A percentile compares a stretch with the other conserved stretches of the same genome.
These are phyloP conservation scores for Cercospora zeae-maydis DNA, from an alignment of 2,329 filamentous ascomycete species.

Conservation along the genomic window DNA sequence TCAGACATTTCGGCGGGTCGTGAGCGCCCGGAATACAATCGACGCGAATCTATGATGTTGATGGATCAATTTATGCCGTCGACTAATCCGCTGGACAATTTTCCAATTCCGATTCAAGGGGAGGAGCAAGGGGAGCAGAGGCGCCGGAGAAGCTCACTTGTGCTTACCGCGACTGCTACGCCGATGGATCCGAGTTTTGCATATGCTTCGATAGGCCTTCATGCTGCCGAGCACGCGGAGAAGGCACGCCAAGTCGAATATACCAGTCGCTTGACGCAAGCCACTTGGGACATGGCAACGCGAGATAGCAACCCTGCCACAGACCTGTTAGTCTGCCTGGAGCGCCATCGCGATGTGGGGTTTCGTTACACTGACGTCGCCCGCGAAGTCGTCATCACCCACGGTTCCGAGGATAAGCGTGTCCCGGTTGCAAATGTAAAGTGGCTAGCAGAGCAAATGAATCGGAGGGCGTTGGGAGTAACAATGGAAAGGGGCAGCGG, in stretches of 20 bases:
- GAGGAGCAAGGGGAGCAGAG: slow-evolving; percentile 27
- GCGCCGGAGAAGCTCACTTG: slow-evolving; percentile 26
- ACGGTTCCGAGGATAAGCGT: slow-evolving; percentile 82
- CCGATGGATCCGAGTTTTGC: slow-evolving; percentile 45
- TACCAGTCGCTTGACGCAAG: slow-evolving; percentile 80
- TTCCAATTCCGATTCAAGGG: slow-evolving; percentile 26
- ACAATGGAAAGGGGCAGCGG: slow-evolving; percentile 1
- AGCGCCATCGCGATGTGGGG: slow-evolving; percentile 84
- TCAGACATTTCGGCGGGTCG: slow-evolving; percentile 26
- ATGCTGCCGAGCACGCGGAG: slow-evolving; percentile 60
- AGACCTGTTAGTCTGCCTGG: slow-evolving; percentile 86
- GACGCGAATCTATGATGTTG: slow-evolving; percentile 47
- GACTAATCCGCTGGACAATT: slow-evolving; percentile 33
- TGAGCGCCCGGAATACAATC: slow-evolving; percentile 33
- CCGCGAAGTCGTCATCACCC: slow-evolving; percentile 85
- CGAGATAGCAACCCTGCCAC: slow-evolving; percentile 89
- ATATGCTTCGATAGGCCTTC: slow-evolving; percentile 33
- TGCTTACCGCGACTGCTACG: slow-evolving; percentile 33
- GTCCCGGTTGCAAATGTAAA: slow-evolving; percentile 93
- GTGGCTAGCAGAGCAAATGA: slow-evolving; percentile 94
- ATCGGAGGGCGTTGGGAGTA: slow-evolving; percentile 26
- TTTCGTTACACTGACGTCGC: slow-evolving; percentile 97
- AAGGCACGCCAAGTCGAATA: slow-evolving; percentile 72
- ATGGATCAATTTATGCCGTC: slow-evolving; percentile 49
- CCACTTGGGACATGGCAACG: slow-evolving; percentile 91